phyloP scores from a whole-genome alignment of 306 rosid genomes.

The Gastrolobium bilobum region DNA sequence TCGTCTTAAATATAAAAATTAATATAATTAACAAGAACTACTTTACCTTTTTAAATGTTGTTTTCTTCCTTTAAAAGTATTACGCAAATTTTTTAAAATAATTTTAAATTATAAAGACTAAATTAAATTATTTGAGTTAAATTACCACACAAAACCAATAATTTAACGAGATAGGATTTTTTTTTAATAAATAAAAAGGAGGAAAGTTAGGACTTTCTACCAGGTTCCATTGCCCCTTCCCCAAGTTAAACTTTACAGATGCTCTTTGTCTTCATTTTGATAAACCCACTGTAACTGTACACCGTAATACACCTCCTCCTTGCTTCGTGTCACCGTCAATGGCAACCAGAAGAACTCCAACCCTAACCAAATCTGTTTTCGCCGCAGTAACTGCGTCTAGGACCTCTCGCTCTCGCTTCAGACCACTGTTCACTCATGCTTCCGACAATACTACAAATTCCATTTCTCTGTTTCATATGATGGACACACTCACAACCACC shows the following conservation, averaged over 20 bases:
- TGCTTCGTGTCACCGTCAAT: slow-evolving; percentile 42
- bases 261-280: not conserved
- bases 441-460: slow-evolving; percentile 26
- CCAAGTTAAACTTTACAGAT: slow-evolving; percentile 9
- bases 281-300: not conserved
- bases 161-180: too few relatives aligned
- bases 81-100: too few relatives aligned
- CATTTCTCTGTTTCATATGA: slow-evolving; percentile 43
- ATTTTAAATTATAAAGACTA: too few relatives aligned
- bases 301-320: not conserved
- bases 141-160: too few relatives aligned
- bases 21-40: too few relatives aligned
- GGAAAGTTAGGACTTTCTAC: not conserved
- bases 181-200: not conserved
- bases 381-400: slow-evolving; percentile 55
- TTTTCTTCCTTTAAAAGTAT: too few relatives aligned
- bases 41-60: too few relatives aligned
- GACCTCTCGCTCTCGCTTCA: slow-evolving; percentile 48
- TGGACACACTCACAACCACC: slow-evolving; percentile 29
- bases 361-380: slow-evolving; percentile 61
- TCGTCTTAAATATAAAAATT: not conserved
- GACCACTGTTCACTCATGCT: slow-evolving; percentile 32
- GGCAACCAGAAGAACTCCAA: slow-evolving; percentile 74
- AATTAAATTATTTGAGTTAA: too few relatives aligned
- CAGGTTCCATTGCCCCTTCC: slow-evolving; percentile 47